Base-by-base conservation (phyloP, 2,329 filamentous ascomycete genomes). In the Sclerotinia subarctica region DNA sequence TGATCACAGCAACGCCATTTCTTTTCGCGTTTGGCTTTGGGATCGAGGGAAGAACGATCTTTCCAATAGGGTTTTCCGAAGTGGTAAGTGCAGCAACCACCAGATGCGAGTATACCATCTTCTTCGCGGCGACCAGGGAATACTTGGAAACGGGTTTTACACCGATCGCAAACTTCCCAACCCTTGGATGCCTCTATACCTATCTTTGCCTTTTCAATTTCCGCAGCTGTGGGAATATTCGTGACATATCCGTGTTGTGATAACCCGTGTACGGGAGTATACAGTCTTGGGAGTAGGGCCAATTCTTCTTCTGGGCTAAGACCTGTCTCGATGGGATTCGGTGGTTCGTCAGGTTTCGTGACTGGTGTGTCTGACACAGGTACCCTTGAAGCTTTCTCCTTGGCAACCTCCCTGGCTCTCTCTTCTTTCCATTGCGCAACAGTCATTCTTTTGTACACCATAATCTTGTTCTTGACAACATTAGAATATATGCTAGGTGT, bases 121-220 rank as follows among this genome's bases (percentile, higher is more conserved):
- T 89, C 85, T 69, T 89, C 86, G 66, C 93, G 86, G 53, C 94
- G 88, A 4, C 93, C 92, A 0, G 94, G 93, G 72, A 96, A 98
- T 4, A 97, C 92, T 75, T 97, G 92, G 75, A 99, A 99, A 29
- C 94, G 88, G 46, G 88, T 88, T 53, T 84, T 84, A 79, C 95
- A 99, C 26, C 95, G 89, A 75, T 97, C 94, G 75, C 95, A 99
- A 62, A 88, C 84, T 79, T 99, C 95, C 84, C 90, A 97, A 59
- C 92, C 92, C 64, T 87, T 85, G 17, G 90, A 86, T 10, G 87
- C 83, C 59, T 86, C 82, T 0, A 92, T 83, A 0, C 88, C 92
- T 54, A 85, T 83, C 46, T 82, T 85, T 0, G 92, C 90, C 63
- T 85, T 83, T 64, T 85, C 81, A 24, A 97, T 85, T 24, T 92